Evolutionary conservation across 495 filamentous ascomycete genomes (phyloP).

Genomic region (Cenococcum geophilum): DNA sequence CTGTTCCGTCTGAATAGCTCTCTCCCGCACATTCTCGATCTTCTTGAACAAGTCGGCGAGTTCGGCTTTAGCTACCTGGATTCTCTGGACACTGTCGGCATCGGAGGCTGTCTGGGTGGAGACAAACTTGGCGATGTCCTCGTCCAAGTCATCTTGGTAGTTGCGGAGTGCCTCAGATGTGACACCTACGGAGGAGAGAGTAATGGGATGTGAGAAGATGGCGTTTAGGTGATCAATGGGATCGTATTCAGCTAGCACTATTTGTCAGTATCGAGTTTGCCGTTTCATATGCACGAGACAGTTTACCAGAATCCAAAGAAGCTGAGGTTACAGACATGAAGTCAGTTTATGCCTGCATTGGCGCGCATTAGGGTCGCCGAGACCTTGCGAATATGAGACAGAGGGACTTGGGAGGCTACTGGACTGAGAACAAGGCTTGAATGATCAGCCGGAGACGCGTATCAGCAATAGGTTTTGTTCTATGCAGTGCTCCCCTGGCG

Average conservation of each 20-base stretch:
- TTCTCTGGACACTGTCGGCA: conserved; percentile 79
- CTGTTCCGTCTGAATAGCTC: conserved; percentile 86
- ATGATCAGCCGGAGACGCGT: not conserved
- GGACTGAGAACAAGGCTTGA: not conserved
- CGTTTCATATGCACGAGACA: not conserved
- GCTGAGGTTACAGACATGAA: conserved; percentile 33
- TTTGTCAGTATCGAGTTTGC: conserved; percentile 7
- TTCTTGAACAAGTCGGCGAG: conserved; percentile 86
- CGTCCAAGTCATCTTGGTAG: conserved; percentile 79
- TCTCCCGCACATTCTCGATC: conserved; percentile 87
- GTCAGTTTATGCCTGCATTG: conserved; percentile 10
- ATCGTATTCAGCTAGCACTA: conserved; percentile 73
- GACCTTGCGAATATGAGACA: not conserved
- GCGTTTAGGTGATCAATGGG: conserved; percentile 89
- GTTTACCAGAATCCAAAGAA: conserved; percentile 39
- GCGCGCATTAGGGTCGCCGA: conserved; percentile 1
- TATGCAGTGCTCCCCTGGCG: conserved; percentile 8
- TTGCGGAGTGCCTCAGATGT: conserved; percentile 64
- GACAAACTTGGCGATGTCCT: conserved; percentile 70
- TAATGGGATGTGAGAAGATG: conserved; percentile 87
- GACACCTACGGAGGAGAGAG: conserved; percentile 67
- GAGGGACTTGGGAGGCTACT: not conserved
- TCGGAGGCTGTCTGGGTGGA: conserved; percentile 78
- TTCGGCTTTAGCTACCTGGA: conserved; percentile 83
- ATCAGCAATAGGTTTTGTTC: not conserved